phyloP scores from a whole-genome alignment of 1,284 basidiomycete species.

The Irpex sp. region DNA sequence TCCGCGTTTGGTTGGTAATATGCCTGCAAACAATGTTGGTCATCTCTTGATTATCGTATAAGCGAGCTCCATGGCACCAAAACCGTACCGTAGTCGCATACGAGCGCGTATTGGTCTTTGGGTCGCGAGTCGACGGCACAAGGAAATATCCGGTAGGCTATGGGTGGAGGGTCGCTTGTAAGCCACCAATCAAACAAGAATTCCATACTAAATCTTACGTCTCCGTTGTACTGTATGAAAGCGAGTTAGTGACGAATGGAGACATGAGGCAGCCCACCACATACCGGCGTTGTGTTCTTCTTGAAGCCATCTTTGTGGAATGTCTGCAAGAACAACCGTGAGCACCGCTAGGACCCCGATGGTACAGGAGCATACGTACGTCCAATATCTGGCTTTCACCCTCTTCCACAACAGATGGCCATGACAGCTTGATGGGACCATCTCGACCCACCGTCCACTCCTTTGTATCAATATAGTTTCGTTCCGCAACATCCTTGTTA shows the following conservation, averaged over 20 bases:
- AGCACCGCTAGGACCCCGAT: not conserved
- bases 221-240: conserved; percentile 3
- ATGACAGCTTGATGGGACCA: not conserved
- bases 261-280: not conserved
- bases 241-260: not conserved
- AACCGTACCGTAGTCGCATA: conserved; percentile 15
- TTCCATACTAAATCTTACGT: not conserved
- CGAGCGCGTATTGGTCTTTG: conserved; percentile 11
- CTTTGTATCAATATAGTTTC: not conserved
- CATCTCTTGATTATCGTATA: too few species aligned
- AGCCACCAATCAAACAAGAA: not conserved
- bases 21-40: conserved; percentile 10
- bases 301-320: not conserved
- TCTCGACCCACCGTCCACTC: not conserved
- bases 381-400: not conserved
- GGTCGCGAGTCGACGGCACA: conserved; percentile 2
- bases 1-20: conserved; percentile 14
- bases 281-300: not conserved
- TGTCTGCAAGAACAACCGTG: not conserved
- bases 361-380: not conserved
- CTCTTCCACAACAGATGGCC: not conserved
- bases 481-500: not conserved
- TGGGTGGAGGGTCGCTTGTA: not conserved
- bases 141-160: not conserved
- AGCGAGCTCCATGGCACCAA: too few species aligned